Evolutionary conservation across 1,284 basidiomycete species (phyloP), one percentile per base, ranked within the genome.

Genomic region (Cerioporus squamosus): DNA sequence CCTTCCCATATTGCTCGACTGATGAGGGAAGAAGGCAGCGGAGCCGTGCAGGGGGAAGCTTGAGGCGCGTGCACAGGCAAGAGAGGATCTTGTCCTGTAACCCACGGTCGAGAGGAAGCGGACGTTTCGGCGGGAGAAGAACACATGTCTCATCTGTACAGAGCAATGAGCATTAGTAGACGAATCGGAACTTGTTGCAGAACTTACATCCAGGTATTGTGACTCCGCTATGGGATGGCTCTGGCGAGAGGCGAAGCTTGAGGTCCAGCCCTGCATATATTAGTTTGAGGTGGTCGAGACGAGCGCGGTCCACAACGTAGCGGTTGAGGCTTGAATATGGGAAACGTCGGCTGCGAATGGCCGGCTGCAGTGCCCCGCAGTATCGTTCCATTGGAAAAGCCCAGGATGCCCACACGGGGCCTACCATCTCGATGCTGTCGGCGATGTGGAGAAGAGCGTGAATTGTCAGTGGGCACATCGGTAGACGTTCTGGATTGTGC

Each of bases 341-440:
- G 26, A 60, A 64, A 0, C 60, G 60, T 0, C 65, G 66, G 48
- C 65, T 72, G 5, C 40, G 43, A n/a, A 71, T 65, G 2, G 64
- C 62, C 7, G 64, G 67, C 9, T 66, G 70, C 66, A 77, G 47
- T 17, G 46, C 23, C 0, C 74, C 74, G 62, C 76, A 79, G 46
- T 65, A 78, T 0, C 75, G 65, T 53, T 80, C 77, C 67, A 76
- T 74, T 4, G 62, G 70, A 55, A 76, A 80, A 3, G 74, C 70
- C 79, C 78, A 79, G 3, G 66, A 68, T 0, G 68, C 55, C 77
- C 77, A 79, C 0, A 72, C 66, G 1, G 77, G 77, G 3, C 77
- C 76, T 38, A 68, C 65, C 5, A 54, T 51, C 0, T 55, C 49
- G 17, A 79, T 74, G 52, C 70, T 64, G 43, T 74, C 66, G 1